Base-by-base conservation (phyloP, 345 rosid genomes). In the Adansonia digitata region DNA sequence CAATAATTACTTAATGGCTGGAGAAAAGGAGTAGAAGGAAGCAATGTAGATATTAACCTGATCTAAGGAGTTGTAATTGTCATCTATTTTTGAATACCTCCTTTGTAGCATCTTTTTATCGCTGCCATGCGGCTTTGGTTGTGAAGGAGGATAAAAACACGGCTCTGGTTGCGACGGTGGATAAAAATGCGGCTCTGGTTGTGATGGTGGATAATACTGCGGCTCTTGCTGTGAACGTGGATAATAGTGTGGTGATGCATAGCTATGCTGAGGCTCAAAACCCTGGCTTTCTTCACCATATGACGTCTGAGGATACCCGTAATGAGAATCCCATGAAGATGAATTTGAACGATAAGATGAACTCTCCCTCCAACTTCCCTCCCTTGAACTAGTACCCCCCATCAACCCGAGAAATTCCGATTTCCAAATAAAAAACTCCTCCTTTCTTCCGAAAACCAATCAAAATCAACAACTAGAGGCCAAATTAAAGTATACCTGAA, bases 301-400 rank as follows among this genome's bases (percentile, higher is more conserved):
- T 0, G 81, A 27, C 0, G 84, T 22, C 27, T 84, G 89, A 39
- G 81, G 59, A 83, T 85, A 83, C 12, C 79, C 82, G 7, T 74
- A 75, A 5, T 71, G 82, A 71, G 86, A 64, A 83, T 74, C 83
- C 92, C 92, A 83, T 13, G 90, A 84, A 53, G 92, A 81, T 5
- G 95, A 82, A 81, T 72, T 29, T 0, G 91, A 77, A 60, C 82
- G 81, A 6, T 37, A 14, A 12, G 84, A 82, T 9, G 91, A 81
- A 75, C 29, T 29, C 39, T 59, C 37, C 37, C 63, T 59, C 63
- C 63, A 27, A 59, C 63, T 59, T 29, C 63, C 79, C 12, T 87
- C 93, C 75, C 71, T 92, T 5, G 98, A 94, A 79, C 66, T 83
- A 55, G 75, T 85, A 55, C 81, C 77, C 45, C 98, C 98, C 98